These are phyloP conservation scores for Beauveria sp. DNA, from an alignment of 2,329 filamentous ascomycete species.

Conservation along the genomic window DNA sequence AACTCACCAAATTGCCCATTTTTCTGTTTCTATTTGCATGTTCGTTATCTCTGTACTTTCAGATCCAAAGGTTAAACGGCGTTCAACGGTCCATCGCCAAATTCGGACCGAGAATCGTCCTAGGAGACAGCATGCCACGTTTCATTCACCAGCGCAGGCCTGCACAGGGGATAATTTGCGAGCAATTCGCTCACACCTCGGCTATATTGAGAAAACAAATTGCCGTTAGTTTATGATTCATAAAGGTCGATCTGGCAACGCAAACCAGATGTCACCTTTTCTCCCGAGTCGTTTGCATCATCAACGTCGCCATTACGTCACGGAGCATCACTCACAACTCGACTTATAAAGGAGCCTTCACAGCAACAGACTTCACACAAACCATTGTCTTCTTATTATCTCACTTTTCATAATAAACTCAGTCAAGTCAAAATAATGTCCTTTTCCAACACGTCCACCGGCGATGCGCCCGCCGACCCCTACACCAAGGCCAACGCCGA, in stretches of 20 bases:
- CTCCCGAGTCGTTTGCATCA: neutral
- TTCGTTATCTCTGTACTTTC: too few species aligned
- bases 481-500: slow-evolving; percentile 71
- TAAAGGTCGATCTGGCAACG: neutral
- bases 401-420: neutral
- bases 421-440: slow-evolving; percentile 28
- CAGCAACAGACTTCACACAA: neutral
- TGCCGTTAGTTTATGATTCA: neutral
- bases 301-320: slow-evolving; percentile 13
- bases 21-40: too few species aligned
- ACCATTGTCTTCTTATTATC: too few species aligned
- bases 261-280: neutral
- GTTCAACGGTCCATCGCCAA: too few species aligned
- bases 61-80: too few species aligned
- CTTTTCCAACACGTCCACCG: slow-evolving; percentile 49
- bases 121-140: too few species aligned
- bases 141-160: too few species aligned
- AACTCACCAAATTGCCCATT: too few species aligned
- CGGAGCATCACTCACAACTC: neutral
- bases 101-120: too few species aligned
- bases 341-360: neutral
- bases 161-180: too few species aligned
- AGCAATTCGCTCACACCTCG: neutral
- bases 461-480: slow-evolving; percentile 60
- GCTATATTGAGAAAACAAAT: neutral